Percentiles rank a stretch among this genome's conserved stretches.
phyloP scores from a whole-genome alignment of 768 basidiomycete species.

The Termitomyces sp. region DNA sequence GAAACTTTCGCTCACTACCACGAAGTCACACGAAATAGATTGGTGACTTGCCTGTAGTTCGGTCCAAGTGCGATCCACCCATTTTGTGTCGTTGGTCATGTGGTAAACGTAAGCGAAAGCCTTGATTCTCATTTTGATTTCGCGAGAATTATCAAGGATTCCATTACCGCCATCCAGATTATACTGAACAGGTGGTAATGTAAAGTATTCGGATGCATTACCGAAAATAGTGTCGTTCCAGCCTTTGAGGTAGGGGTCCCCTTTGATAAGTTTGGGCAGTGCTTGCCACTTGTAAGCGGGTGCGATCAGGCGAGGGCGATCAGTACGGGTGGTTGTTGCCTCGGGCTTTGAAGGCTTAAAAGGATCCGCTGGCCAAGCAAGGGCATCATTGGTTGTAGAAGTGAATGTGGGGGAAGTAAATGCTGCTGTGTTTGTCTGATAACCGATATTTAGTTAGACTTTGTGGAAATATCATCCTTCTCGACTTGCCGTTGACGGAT shows the following conservation, averaged over 20 bases:
- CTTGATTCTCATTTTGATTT: conserved; percentile 88
- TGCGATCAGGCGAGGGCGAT: conserved; percentile 89
- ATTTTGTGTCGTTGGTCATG: conserved; percentile 88
- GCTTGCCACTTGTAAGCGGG: conserved; percentile 89
- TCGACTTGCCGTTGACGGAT: conserved; percentile 77
- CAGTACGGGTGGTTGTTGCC: conserved; percentile 57
- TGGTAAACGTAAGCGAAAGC: conserved; percentile 87
- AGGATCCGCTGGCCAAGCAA: conserved; percentile 78
- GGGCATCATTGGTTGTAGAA: conserved; percentile 39
- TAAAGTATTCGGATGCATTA: conserved; percentile 77
- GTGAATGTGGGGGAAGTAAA: conserved; percentile 71
- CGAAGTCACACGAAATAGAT: not conserved
- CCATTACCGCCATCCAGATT: conserved; percentile 79
- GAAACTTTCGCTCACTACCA: not conserved
- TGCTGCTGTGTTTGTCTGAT: conserved; percentile 68
- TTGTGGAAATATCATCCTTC: not conserved
- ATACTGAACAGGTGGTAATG: conserved; percentile 62
- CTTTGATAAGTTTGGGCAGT: conserved; percentile 68
- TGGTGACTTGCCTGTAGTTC: conserved; percentile 67
- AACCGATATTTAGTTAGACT: not conserved
- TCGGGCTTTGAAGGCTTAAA: conserved; percentile 61
- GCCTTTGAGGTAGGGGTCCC: conserved; percentile 76
- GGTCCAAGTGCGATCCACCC: conserved; percentile 78
- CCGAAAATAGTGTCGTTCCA: conserved; percentile 92
- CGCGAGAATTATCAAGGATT: conserved; percentile 85